Percentiles rank a stretch among this genome's conserved stretches.
Evolutionary conservation across 345 rosid species (phyloP).

Genomic region (Fremontodendron californicum): DNA sequence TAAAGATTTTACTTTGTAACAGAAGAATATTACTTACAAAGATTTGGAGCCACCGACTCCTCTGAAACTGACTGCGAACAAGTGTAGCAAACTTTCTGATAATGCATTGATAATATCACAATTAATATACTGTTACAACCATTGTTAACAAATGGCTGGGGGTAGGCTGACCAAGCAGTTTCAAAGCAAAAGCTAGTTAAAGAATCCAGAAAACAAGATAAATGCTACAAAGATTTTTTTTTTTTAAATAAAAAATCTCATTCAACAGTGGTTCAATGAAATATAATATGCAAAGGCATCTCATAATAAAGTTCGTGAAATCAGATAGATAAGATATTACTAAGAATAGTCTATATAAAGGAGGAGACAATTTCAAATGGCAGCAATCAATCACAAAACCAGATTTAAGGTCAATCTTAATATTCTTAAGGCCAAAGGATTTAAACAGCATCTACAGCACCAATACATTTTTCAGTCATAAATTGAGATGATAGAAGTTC

Average conservation of each 20-base stretch:
- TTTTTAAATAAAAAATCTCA: neutral
- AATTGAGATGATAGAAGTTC: neutral
- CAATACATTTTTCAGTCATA: neutral
- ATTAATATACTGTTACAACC: constrained; percentile 14
- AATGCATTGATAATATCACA: constrained; percentile 23
- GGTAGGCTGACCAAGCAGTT: neutral
- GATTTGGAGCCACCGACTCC: constrained; percentile 69
- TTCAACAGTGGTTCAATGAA: neutral
- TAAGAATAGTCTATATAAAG: neutral
- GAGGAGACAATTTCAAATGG: neutral
- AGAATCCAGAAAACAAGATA: neutral
- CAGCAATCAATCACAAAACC: neutral
- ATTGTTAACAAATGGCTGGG: neutral
- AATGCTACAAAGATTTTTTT: neutral
- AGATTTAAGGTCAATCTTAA: neutral
- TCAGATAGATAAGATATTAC: neutral
- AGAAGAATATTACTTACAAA: constrained; percentile 49
- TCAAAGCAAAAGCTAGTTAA: neutral
- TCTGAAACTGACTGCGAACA: constrained; percentile 67
- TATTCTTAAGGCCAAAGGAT: neutral
- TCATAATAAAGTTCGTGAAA: neutral
- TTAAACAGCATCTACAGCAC: neutral
- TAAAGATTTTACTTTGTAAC: constrained; percentile 1
- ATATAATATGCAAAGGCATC: neutral
- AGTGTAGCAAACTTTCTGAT: constrained; percentile 73